Base-by-base conservation (phyloP, 495 filamentous ascomycete genomes). In the Hypomontagnella submonticulosa region DNA sequence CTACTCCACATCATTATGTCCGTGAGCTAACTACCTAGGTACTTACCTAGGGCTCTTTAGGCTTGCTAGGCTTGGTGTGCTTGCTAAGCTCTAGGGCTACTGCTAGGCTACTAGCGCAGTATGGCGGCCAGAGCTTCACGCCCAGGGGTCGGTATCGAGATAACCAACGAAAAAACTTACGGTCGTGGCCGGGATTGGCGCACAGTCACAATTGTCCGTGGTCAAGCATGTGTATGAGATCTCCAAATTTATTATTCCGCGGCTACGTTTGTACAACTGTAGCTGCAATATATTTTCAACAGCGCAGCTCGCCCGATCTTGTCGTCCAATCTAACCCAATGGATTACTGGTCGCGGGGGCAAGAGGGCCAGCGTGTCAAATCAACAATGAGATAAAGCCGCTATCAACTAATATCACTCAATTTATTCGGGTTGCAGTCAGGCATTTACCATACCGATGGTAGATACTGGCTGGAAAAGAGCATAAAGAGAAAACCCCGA, bases 191-290 rank as follows among this genome's bases (percentile, higher is more conserved):
- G 55, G 66, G 66, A 65, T 70, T 61, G 52, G 51, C 66, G 66
- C 66, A 70, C 66, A 65, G 66, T 66, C 57, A 43, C 61, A 66
- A 66, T 65, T 38, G 61, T 70, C 66, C 48, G 66, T 70, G 66
- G 60, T 59, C 32, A 44, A 41, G 42, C 49, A 23, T 41, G 34
- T 11, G 13, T 56, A 46, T 40, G 27, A 57, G 4, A 48, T 23
- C 12, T 42, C 36, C 34, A 46, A 16, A 27, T 49, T 41, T 33
- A 42, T 16, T 36, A 44, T 32, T 42, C 18, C 50, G 43, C 19
- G 36, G 20, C 32, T 43, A 56, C 49, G 7, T 49, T 40, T 19
- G 12, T 56, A 37, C 37, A 27, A 27, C 23, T 27, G 4, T 41
- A 37, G 18, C 32, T 54, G 42, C 53, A 8, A 50, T 60, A 55